Base-by-base conservation (phyloP, 495 filamentous ascomycete genomes). In the Hypoxylon rickii region DNA sequence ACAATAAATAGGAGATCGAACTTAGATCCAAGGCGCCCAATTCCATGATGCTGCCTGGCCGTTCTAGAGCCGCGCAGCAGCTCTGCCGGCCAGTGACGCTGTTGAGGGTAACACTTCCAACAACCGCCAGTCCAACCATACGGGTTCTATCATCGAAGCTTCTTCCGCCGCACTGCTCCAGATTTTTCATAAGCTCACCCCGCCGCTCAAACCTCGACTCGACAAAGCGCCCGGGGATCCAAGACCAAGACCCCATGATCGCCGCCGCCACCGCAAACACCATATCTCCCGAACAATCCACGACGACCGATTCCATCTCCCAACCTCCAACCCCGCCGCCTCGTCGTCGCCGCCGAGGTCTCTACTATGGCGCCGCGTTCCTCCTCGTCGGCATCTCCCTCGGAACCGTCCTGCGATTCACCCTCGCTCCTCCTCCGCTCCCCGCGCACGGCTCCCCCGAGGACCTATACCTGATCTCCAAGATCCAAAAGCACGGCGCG, bases 371-470 rank as follows among this genome's bases (percentile, higher is more conserved):
- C 29, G 41, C 60, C 22, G n/a, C 65, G 22, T 77, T 72, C 65
- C 60, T 78, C 38, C 18, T 71, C 50, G 4, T 77, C 20, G 78
- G 79, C 60, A 10, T 57, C 26, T 37, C 59, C 33, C 47, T 52
- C 46, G 74, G 73, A 54, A 54, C 67, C 47, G 41, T 63, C 37
- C 34, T 71, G 12, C 66, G 63, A 24, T 34, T 72, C 2, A 46
- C 76, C 38, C 42, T 79, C 48, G 42, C 59, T 16, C 79, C 77
- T 0, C 73, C 71, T 0, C 22, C 62, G 1, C 72, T 67, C 0
- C 73, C 66, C 1, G 17, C 13, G 0, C 67, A 68, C 0, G 73
- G 65, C 11, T 66, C 67, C 4, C 55, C 65, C 38, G 58, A 66
- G 31, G 78, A 82, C 61, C 12, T 26, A 19, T 55, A 53, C 52